These are phyloP conservation scores for Nitzschia putrida DNA, from an alignment of 108 stramenopile genomes.

Conservation along the genomic window DNA sequence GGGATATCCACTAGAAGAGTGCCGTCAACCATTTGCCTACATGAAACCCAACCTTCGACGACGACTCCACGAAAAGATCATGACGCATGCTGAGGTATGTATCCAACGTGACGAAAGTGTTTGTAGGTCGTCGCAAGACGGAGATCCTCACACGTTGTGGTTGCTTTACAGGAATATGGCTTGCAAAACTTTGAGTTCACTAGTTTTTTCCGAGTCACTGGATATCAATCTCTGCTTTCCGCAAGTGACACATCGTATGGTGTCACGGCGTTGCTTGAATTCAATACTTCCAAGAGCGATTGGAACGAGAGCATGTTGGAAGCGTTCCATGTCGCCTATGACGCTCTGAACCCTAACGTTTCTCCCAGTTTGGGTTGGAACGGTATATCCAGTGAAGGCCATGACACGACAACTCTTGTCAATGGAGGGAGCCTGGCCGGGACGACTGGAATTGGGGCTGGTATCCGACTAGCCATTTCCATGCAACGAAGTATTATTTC, in stretches of 20 bases:
- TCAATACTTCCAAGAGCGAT: slow-evolving; percentile 33
- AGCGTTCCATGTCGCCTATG: slow-evolving; percentile 80
- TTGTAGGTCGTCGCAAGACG: not conserved
- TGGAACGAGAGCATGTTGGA: slow-evolving; percentile 46
- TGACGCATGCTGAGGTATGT: slow-evolving; percentile 65
- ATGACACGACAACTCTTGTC: slow-evolving; percentile 64
- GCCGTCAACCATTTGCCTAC: slow-evolving; percentile 80
- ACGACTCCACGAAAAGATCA: slow-evolving; percentile 58
- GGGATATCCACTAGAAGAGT: slow-evolving; percentile 81
- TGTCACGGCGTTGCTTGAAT: slow-evolving; percentile 83
- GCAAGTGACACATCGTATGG: slow-evolving; percentile 84
- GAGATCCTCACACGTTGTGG: not conserved
- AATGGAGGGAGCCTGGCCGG: slow-evolving; percentile 78
- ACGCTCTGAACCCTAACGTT: slow-evolving; percentile 70
- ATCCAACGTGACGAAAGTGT: not conserved
- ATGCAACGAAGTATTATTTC: slow-evolving; percentile 69
- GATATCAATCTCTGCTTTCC: slow-evolving; percentile 77
- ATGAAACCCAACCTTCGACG: slow-evolving; percentile 72
- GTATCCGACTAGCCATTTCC: slow-evolving; percentile 75
- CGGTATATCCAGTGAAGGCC: slow-evolving; percentile 41
- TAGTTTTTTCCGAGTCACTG: slow-evolving; percentile 81
- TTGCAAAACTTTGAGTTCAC: slow-evolving; percentile 76
- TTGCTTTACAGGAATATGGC: slow-evolving; percentile 64
- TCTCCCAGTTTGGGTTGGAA: slow-evolving; percentile 35
- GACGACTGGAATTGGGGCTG: slow-evolving; percentile 73